Evolutionary conservation across 1,284 basidiomycete genomes (phyloP), one percentile per base, ranked within the genome.

Genomic region (Cryptococcus floricola): DNA sequence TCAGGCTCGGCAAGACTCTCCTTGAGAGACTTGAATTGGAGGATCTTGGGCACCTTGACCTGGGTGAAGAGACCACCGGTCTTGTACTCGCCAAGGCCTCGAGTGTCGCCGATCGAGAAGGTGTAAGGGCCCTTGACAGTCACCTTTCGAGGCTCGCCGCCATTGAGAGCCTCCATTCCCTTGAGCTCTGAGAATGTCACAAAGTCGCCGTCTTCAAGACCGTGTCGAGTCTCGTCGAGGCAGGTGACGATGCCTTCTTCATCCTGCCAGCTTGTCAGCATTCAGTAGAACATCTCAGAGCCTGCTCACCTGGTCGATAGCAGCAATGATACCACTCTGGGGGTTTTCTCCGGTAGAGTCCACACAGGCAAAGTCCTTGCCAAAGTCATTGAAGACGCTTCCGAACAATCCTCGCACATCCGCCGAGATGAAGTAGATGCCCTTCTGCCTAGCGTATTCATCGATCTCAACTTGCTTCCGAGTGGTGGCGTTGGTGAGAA

Each of bases 181-280:
- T 96, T 88, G 45, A 99, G 85, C 80, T 99, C 96, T n/a, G 85
- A 83, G 80, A 99, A 98, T 4, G 94, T 94, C 23, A 98, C 95
- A 69, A 88, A 98, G 76, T 98, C 92, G 25, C 96, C 96, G 75
- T 98, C 96, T 77, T 98, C 91, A 16, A 99, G 84, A 31, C 96
- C 96, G 74, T 98, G 96, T 57, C 96, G 85, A 5, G 95, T 91
- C 80, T 99, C 96, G 68, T 98, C 96, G 57, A 98, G 80, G 71
- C 94, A 97, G 10, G 96, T 97, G 5, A 98, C 96, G 16, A 98
- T 78, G 19, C 88, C 94, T 52, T 98, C 92, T 38, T 82, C 80
- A 63, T 88, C 87, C 89, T 93, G 58, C 48, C 62, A 25, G 31
- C 7, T 8, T 34, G 31, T 34, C 31, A 34, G 31, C 31, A 47